phyloP scores from a whole-genome alignment of 129 eudicot genomes.

The Flaveria trinervia region DNA sequence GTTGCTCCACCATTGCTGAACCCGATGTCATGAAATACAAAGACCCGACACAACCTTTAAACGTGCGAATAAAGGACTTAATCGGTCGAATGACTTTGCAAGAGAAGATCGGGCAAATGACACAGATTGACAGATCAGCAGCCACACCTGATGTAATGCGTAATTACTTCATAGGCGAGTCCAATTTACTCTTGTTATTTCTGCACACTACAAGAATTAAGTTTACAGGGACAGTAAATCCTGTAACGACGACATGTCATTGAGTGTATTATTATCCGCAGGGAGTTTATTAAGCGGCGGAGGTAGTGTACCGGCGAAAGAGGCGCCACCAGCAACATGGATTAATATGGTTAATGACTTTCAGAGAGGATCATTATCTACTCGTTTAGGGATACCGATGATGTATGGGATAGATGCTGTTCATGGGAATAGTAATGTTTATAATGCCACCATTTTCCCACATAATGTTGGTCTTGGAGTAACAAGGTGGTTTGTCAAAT shows the following conservation, averaged over 20 bases:
- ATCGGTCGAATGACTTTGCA: slow-evolving; percentile 54
- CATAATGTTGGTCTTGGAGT: slow-evolving; percentile 65
- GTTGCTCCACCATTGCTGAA: slow-evolving; percentile 36
- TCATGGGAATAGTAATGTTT: slow-evolving; percentile 57
- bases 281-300: slow-evolving; percentile 69
- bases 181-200: neutral
- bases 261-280: neutral
- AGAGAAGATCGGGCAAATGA: slow-evolving; percentile 78
- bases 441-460: slow-evolving; percentile 60
- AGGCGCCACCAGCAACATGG: slow-evolving; percentile 60
- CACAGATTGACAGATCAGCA: slow-evolving; percentile 53
- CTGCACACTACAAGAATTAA: too few relatives aligned
- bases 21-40: slow-evolving; percentile 46
- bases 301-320: slow-evolving; percentile 55
- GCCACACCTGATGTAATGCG: slow-evolving; percentile 46
- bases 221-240: too few relatives aligned
- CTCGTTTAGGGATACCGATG: slow-evolving; percentile 63
- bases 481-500: slow-evolving; percentile 13
- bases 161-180: slow-evolving; percentile 54
- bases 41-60: slow-evolving; percentile 59
- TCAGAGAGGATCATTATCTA: slow-evolving; percentile 53
- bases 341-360: slow-evolving; percentile 54
- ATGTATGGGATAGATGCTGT: slow-evolving; percentile 69
- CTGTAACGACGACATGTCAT: too few relatives aligned
- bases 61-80: slow-evolving; percentile 48